Evolutionary conservation across 2,329 filamentous ascomycete species (phyloP).

Genomic region (Penicillium occitanis): DNA sequence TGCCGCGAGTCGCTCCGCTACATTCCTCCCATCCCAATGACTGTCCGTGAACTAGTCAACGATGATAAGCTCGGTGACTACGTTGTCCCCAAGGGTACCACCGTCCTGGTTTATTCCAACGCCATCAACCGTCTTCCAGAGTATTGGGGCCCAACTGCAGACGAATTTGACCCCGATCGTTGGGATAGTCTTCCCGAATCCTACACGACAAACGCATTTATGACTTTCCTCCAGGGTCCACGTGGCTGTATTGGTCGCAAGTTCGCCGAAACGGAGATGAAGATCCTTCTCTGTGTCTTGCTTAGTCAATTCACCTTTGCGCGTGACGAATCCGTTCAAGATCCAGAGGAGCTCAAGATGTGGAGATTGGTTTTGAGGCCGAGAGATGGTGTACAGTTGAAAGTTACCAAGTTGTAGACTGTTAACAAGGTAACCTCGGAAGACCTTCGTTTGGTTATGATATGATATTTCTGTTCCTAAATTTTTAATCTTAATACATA

Average conservation of each 20-base stretch:
- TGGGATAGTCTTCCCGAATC: constrained; percentile 43
- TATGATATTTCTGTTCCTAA: background rate
- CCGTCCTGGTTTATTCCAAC: constrained; percentile 47
- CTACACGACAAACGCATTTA: constrained; percentile 39
- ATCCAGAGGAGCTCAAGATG: constrained; percentile 52
- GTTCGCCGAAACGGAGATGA: constrained; percentile 40
- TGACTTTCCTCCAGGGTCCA: constrained; percentile 37
- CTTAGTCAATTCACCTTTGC: constrained; percentile 38
- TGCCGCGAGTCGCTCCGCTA: constrained; percentile 50
- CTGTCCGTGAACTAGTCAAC: constrained; percentile 44
- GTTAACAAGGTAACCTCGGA: background rate
- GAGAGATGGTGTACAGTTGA: constrained; percentile 45
- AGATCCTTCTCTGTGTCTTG: constrained; percentile 36
- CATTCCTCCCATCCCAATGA: constrained; percentile 50
- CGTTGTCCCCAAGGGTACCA: constrained; percentile 45
- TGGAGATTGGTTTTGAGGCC: constrained; percentile 50
- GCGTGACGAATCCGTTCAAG: constrained; percentile 37
- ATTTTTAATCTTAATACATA: constrained; percentile 4
- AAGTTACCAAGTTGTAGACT: constrained; percentile 29
- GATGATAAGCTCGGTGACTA: constrained; percentile 44
- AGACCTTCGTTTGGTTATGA: background rate
- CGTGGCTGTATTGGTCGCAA: constrained; percentile 36
- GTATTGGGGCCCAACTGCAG: constrained; percentile 45
- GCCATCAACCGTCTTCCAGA: constrained; percentile 42
- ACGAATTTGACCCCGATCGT: constrained; percentile 46